Percentiles rank a stretch among this genome's conserved stretches.
Conservation (phyloP, 805 yeast genomes). For the Debaryomyces tyrocola region DNA sequence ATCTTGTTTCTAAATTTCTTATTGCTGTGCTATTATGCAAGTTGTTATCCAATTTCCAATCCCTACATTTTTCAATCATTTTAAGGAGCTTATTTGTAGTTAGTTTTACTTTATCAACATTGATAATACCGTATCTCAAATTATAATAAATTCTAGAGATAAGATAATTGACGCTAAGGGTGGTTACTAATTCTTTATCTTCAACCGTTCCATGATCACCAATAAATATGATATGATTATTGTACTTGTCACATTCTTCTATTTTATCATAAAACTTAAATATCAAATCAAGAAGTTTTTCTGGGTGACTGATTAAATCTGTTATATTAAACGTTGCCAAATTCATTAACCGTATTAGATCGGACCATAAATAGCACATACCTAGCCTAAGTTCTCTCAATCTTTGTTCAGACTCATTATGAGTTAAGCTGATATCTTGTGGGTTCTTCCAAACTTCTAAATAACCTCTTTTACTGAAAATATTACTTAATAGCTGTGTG, state of each 20-base stretch:
- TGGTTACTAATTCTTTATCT: conserved; percentile 15
- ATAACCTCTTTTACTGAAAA: conserved; percentile 11
- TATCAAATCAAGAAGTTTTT: conserved; percentile 17
- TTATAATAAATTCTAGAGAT: conserved; percentile 25
- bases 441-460: conserved; percentile 39
- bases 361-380: conserved; percentile 35
- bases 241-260: conserved; percentile 19
- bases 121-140: conserved; percentile 20
- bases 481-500: conserved; percentile 15
- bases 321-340: conserved; percentile 23
- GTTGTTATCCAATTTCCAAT: conserved; percentile 23
- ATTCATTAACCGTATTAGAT: conserved; percentile 32
- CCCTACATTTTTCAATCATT: conserved; percentile 21
- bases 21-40: conserved; percentile 12
- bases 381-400: conserved; percentile 25
- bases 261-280: conserved; percentile 17
- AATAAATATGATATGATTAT: conserved; percentile 23
- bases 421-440: conserved; percentile 18
- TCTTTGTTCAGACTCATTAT: conserved; percentile 14
- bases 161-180: conserved; percentile 26
- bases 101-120: conserved; percentile 17
- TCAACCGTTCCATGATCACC: conserved; percentile 11
- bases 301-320: conserved; percentile 22
- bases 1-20: conserved; percentile 17
- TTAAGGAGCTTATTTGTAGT: conserved; percentile 19